phyloP scores from a whole-genome alignment of 2,329 filamentous ascomycete species.

The Claviceps lovelessii region DNA sequence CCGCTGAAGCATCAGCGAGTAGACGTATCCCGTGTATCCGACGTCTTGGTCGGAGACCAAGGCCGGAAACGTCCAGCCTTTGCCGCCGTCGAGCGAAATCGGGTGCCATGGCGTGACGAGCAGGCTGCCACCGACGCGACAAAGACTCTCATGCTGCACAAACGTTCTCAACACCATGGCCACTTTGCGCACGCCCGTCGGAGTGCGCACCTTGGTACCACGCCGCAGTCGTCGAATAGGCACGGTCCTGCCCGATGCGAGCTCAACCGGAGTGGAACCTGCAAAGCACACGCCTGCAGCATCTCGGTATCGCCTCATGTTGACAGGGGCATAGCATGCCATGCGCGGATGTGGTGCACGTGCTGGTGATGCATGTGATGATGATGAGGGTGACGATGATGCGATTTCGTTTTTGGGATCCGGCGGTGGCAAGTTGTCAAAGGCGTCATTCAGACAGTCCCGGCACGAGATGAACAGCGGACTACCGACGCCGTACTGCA shows the following conservation, averaged over 20 bases:
- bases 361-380: too few species aligned
- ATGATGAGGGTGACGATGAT: not conserved
- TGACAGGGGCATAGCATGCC: slow-evolving; percentile 11
- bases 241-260: slow-evolving; percentile 26
- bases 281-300: slow-evolving; percentile 36
- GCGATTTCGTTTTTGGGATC: not conserved
- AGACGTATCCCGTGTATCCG: not conserved
- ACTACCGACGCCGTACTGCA: slow-evolving; percentile 36
- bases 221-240: slow-evolving; percentile 29
- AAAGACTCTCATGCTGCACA: slow-evolving; percentile 27
- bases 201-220: slow-evolving; percentile 37
- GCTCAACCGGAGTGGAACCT: slow-evolving; percentile 29
- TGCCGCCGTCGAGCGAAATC: slow-evolving; percentile 22
- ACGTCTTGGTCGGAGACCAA: not conserved
- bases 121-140: slow-evolving; percentile 27
- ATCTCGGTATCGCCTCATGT: slow-evolving; percentile 31
- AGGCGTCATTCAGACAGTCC: slow-evolving; percentile 32
- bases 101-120: slow-evolving; percentile 49
- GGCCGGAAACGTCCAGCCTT: slow-evolving; percentile 30
- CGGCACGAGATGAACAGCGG: slow-evolving; percentile 37
- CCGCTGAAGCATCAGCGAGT: not conserved
- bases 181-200: slow-evolving; percentile 33
- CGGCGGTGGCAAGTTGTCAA: slow-evolving; percentile 33
- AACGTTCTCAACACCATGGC: slow-evolving; percentile 36
- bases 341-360: too few species aligned